Conservation (phyloP, 2,329 filamentous ascomycete genomes). For the Colletotrichum horii region DNA sequence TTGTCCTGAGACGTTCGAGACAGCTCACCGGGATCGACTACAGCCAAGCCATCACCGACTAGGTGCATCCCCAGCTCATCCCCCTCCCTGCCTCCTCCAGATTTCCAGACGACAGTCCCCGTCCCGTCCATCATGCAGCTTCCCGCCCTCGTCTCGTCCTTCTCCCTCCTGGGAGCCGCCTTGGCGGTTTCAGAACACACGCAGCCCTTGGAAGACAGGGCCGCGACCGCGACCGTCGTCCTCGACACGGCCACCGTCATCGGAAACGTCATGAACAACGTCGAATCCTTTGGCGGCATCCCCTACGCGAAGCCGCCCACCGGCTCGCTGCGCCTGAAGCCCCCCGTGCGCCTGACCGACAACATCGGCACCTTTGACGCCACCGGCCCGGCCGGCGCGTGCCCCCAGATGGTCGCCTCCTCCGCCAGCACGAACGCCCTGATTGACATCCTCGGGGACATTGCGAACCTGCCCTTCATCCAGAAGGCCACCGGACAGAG, state of each 20-base stretch:
- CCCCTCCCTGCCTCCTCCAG: background rate
- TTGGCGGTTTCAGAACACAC: constrained; percentile 1
- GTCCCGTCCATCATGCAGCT: constrained; percentile 1
- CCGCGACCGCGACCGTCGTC: constrained; percentile 17
- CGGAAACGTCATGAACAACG: constrained; percentile 26
- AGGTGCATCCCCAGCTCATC: background rate
- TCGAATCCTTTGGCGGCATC: constrained; percentile 68
- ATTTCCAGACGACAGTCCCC: background rate
- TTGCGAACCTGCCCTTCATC: constrained; percentile 50
- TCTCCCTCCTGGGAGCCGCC: constrained; percentile 8
- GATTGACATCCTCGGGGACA: constrained; percentile 38
- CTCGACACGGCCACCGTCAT: constrained; percentile 26
- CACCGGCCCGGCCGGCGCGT: constrained; percentile 52
- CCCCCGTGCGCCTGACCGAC: constrained; percentile 56
- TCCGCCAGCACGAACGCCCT: constrained; percentile 27
- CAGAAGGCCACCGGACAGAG: constrained; percentile 44
- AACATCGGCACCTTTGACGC: constrained; percentile 58
- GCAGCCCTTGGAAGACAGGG: constrained; percentile 13
- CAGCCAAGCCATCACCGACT: constrained; percentile 1
- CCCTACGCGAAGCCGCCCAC: constrained; percentile 68
- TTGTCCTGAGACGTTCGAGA: background rate
- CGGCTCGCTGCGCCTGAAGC: constrained; percentile 62
- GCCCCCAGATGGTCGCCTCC: constrained; percentile 60
- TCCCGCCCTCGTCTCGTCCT: constrained; percentile 3
- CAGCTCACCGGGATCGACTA: background rate